These are phyloP conservation scores for Chrysoporthe deuterocubensis DNA, from an alignment of 2,329 filamentous ascomycete genomes.

Conservation along the genomic window DNA sequence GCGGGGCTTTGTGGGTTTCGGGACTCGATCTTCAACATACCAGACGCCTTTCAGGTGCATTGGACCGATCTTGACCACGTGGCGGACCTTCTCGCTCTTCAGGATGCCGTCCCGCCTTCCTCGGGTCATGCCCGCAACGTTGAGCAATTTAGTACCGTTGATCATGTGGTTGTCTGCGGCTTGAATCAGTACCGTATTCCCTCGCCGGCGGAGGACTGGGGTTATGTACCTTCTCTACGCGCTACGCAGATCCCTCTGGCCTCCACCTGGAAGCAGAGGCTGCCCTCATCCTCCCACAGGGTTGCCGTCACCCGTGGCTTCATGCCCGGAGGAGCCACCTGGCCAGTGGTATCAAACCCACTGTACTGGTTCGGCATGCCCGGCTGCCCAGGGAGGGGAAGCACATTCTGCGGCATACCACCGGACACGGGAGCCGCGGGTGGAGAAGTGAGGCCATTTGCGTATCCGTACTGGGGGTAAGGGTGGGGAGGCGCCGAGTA, in stretches of 20 bases:
- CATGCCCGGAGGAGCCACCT: slow-evolving; percentile 89
- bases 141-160: slow-evolving; percentile 95
- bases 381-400: slow-evolving; percentile 69
- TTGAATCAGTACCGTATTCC: neutral
- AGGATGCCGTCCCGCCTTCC: slow-evolving; percentile 93
- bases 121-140: slow-evolving; percentile 97
- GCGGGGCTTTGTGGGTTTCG: neutral
- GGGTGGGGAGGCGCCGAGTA: slow-evolving; percentile 68
- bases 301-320: slow-evolving; percentile 97
- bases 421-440: slow-evolving; percentile 71
- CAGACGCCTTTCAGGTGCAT: slow-evolving; percentile 99
- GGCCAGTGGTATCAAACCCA: slow-evolving; percentile 82
- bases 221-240: slow-evolving; percentile 76
- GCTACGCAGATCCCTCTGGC: slow-evolving; percentile 95
- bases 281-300: slow-evolving; percentile 97
- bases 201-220: neutral
- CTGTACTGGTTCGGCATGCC: slow-evolving; percentile 62
- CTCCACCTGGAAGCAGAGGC: slow-evolving; percentile 96
- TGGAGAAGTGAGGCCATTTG: slow-evolving; percentile 81
- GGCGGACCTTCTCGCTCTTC: slow-evolving; percentile 95
- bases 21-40: slow-evolving; percentile 56
- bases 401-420: slow-evolving; percentile 69
- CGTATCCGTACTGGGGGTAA: slow-evolving; percentile 70
- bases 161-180: slow-evolving; percentile 94
- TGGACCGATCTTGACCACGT: slow-evolving; percentile 97